Conservation (phyloP, 495 filamentous ascomycete genomes). For the Tuber indicum region DNA sequence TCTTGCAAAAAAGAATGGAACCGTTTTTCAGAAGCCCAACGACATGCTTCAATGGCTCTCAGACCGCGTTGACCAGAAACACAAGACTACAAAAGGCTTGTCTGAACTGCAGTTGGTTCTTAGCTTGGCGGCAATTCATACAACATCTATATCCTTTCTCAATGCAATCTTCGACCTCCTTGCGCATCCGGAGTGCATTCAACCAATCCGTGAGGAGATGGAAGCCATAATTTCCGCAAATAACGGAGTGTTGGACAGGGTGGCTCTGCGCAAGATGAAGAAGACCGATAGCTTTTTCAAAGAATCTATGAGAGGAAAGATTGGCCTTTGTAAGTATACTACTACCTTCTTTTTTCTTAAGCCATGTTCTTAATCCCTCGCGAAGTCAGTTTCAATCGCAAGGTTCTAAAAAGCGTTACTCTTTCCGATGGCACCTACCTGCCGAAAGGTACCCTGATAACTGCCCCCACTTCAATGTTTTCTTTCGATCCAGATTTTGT, state of each 20-base stretch:
- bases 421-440: conserved; percentile 48
- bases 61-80: conserved; percentile 12
- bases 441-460: conserved; percentile 43
- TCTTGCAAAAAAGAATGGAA: conserved; percentile 18
- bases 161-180: conserved; percentile 48
- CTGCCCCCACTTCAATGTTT: conserved; percentile 32
- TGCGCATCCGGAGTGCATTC: conserved; percentile 46
- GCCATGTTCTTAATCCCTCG: neutral
- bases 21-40: conserved; percentile 29
- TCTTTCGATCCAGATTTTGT: conserved; percentile 19
- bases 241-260: conserved; percentile 42
- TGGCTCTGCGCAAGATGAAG: conserved; percentile 45
- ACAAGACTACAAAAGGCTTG: conserved; percentile 10
- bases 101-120: conserved; percentile 39
- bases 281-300: conserved; percentile 55
- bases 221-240: conserved; percentile 44
- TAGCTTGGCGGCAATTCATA: conserved; percentile 43
- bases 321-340: conserved; percentile 10
- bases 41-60: conserved; percentile 44
- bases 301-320: conserved; percentile 49
- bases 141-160: conserved; percentile 39
- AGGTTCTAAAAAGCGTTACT: conserved; percentile 44
- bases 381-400: conserved; percentile 47
- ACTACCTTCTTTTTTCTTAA: neutral
- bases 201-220: conserved; percentile 52